These are phyloP conservation scores for Pythium volutum DNA, from an alignment of 352 stramenopile species.

Conservation along the genomic window DNA sequence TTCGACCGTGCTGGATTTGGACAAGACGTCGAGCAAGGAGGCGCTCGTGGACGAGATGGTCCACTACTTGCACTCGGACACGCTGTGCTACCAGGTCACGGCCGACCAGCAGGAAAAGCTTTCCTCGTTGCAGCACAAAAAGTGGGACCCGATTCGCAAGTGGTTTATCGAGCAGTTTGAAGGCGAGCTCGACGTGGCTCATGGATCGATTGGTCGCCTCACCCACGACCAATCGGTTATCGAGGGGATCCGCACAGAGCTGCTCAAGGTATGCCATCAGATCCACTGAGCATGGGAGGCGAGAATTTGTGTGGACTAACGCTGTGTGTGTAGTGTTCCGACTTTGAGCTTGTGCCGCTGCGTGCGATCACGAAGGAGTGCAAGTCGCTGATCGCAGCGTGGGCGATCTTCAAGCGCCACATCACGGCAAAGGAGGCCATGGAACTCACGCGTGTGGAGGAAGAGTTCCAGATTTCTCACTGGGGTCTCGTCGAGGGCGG, in stretches of 20 bases:
- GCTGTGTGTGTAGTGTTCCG: constrained; percentile 39
- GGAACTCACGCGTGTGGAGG: constrained; percentile 77
- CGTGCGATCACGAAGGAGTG: constrained; percentile 80
- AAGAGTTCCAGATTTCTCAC: constrained; percentile 87
- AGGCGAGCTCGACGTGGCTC: constrained; percentile 77
- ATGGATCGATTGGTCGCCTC: constrained; percentile 70
- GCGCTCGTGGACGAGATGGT: constrained; percentile 79
- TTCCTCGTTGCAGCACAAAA: constrained; percentile 76
- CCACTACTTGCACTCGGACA: constrained; percentile 87
- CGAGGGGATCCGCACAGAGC: constrained; percentile 51
- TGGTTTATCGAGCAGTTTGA: constrained; percentile 76
- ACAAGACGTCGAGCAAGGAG: constrained; percentile 44
- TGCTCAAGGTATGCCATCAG: constrained; percentile 45
- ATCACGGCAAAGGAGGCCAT: constrained; percentile 85
- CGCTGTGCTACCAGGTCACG: constrained; percentile 86
- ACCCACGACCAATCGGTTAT: constrained; percentile 61
- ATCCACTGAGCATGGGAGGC: neutral
- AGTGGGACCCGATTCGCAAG: constrained; percentile 80
- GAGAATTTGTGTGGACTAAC: neutral
- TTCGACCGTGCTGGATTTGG: constrained; percentile 74
- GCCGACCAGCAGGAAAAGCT: constrained; percentile 82
- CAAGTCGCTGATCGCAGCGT: constrained; percentile 85
- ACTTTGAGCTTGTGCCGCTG: constrained; percentile 77
- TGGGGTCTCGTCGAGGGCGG: constrained; percentile 88
- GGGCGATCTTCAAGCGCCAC: constrained; percentile 81